phyloP scores from a whole-genome alignment of 148 eudicot species.

The Oxyria digyna region DNA sequence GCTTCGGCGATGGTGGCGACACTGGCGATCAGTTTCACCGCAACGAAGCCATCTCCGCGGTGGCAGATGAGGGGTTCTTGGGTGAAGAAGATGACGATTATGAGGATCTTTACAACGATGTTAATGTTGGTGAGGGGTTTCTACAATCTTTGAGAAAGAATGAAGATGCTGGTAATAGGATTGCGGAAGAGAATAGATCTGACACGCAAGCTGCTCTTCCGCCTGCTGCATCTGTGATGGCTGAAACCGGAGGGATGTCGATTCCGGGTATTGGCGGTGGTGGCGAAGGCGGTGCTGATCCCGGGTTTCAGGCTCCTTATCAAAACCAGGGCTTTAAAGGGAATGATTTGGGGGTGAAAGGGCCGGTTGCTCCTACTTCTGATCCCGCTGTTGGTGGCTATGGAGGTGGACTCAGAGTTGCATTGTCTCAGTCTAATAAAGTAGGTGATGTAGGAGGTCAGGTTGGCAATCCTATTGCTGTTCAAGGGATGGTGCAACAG shows the following conservation, averaged over 20 bases:
- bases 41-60: conserved; percentile 75
- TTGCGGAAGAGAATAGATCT: conserved; percentile 23
- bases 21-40: conserved; percentile 40
- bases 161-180: conserved; percentile 34
- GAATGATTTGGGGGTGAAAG: conserved; percentile 15
- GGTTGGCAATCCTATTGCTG: conserved; percentile 18
- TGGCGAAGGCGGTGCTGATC: conserved; percentile 13
- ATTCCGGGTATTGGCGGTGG: conserved; percentile 22
- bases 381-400: conserved; percentile 17
- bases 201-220: conserved; percentile 17
- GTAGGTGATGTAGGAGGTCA: conserved; percentile 33
- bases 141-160: conserved; percentile 43
- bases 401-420: conserved; percentile 44
- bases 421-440: conserved; percentile 40
- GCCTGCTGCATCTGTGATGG: conserved; percentile 7
- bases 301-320: conserved; percentile 20
- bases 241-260: conserved; percentile 13
- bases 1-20: conserved; percentile 24
- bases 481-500: conserved; percentile 24
- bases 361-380: conserved; percentile 11
- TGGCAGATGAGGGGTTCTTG: conserved; percentile 56
- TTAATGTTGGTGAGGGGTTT: conserved; percentile 77
- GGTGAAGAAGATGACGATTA: conserved; percentile 82
- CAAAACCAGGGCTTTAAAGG: conserved; percentile 33
- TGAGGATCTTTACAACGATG: conserved; percentile 82